Base-by-base conservation (phyloP, 805 yeast genomes). In the Wickerhamiella qilinensis region DNA sequence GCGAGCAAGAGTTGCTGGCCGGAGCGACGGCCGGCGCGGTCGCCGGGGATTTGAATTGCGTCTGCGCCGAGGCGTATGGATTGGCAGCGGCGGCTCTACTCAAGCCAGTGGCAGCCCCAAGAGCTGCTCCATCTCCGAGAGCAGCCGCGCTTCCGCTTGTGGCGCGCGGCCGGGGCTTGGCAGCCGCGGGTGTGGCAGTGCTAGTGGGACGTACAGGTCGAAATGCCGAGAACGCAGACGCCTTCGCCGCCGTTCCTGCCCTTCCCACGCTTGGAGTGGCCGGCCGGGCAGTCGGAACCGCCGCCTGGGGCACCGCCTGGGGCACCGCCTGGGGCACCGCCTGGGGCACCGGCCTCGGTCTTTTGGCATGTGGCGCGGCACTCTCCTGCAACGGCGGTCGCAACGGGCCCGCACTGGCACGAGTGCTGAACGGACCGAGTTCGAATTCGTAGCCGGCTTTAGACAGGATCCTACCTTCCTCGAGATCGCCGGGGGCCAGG, bases 1-100 rank as follows among this genome's bases (percentile, higher is more conserved):
- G 69, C 29, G 40, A 5, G 14, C 40, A 47, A 0, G 74, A 67
- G 35, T 53, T 52, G 20, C 53, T n/a, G n/a, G n/a, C n/a, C n/a
- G n/a, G n/a, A 9, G 28, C 28, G 14, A 24, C 14, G 14, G 12
- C 28, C 12, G 12, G 12, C 14, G 28, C 28, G 14, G 28, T 24
- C 8, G 27, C 27, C 8, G 27, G 27, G 11, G 8, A 8, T n/a
- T n/a, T n/a, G n/a, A n/a, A n/a, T n/a, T n/a, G n/a, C 6, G 6
- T 11, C 11, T 22, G 9, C 9, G 9, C 25, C 25, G 25, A 22
- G 11, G 6, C 25, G 9, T 22, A 6, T 7, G 9, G 11, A 22
- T 28, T 15, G 15, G 30, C 30, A 8, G 15, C 15, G 14, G 15
- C 6, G 15, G 30, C 8, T 28, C 15, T 15, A 56, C 6, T 51